phyloP scores from a whole-genome alignment of 148 eudicot species.

The Chenopodium suecicum region DNA sequence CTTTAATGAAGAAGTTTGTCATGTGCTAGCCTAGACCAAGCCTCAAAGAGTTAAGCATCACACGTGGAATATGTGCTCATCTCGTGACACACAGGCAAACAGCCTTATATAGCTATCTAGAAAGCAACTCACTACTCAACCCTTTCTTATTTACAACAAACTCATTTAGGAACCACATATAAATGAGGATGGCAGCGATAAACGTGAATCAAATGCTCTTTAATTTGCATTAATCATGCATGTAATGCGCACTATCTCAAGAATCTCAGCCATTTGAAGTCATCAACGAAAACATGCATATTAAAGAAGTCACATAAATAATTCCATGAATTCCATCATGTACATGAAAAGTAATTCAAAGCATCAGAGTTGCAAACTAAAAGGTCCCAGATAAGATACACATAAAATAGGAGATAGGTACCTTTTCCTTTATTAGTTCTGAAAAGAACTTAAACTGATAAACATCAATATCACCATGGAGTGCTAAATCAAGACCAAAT shows the following conservation, averaged over 20 bases:
- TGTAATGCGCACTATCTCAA: background rate
- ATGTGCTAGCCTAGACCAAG: no score
- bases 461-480: constrained; percentile 92
- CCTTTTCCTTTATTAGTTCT: constrained; percentile 78
- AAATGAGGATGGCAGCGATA: no score
- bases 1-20: no score
- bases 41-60: no score
- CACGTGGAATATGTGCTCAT: no score
- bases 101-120: no score
- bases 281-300: background rate
- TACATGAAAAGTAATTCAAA: no score
- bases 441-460: constrained; percentile 97
- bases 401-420: constrained; percentile 21
- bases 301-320: background rate
- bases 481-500: constrained; percentile 95
- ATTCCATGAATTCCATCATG: no score
- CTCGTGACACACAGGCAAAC: no score
- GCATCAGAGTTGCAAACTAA: background rate
- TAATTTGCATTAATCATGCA: background rate
- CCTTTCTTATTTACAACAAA: no score
- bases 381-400: background rate
- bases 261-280: background rate
- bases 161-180: no score
- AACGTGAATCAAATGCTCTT: background rate
- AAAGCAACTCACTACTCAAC: no score